Base-by-base conservation (phyloP, 2,329 filamentous ascomycete genomes). In the Hypoxylon sp. region DNA sequence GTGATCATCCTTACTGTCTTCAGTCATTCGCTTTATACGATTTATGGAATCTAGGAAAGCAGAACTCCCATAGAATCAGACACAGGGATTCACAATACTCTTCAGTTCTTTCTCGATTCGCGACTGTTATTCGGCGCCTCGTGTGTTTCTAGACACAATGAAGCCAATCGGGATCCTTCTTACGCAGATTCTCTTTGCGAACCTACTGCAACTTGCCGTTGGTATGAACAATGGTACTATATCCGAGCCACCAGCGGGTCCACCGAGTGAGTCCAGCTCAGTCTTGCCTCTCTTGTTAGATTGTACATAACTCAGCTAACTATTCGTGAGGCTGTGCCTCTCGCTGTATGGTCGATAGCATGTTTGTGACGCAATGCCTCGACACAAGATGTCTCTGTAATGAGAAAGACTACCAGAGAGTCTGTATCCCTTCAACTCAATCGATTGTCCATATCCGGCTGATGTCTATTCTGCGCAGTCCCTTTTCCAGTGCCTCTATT, bases 401-500 rank as follows among this genome's bases (percentile, higher is more conserved):
- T 31, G 67, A 75, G 62, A 72, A 74, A 60, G 72, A 76, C 37
- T 78, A 77, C 51, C 76, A 77, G 64, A 72, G 65, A 68, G 76
- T 72, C 44, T 44, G 70, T 53, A 21, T 15, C 31, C 32, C 47
- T 11, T 17, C 39, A 27, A 17, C 17, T 44, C 3, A 62, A 15
- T 17, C 4, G 24, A 29, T 39, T 0, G 13, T 32, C 19, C 17
- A 2, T 21, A 17, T 21, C 13, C 5, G 8, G 4, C 27, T 42
- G 57, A 21, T 54, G 15, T 60, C 48, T 27, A 7, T 1, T 39
- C 10, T 50, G 1, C n/a, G 10, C 21, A 78, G 76, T 74, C 75
- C 2, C 72, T 77, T 19, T 78, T 77, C 52, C 75, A 77, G 44
- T 77, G 76, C 24, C 74, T 78, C n/a, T 77, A 77, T 50, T 75